phyloP scores from a whole-genome alignment of 1,284 basidiomycete genomes.

The Athelia sp. region DNA sequence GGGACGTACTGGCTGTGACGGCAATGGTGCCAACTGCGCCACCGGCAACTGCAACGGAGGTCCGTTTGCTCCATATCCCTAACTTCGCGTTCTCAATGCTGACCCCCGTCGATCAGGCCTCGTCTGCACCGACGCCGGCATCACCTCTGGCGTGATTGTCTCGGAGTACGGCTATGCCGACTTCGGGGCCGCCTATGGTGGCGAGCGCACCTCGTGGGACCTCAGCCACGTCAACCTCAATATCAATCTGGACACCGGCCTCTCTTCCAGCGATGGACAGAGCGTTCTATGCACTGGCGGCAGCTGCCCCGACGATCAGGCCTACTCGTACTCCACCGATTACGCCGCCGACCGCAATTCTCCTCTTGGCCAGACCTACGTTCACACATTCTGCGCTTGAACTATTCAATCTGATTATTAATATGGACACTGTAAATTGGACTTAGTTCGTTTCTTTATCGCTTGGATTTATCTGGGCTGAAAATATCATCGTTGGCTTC shows the following conservation, averaged over 20 bases:
- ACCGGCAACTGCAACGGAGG: slow-evolving; percentile 11
- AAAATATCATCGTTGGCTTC: no score
- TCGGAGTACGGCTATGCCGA: slow-evolving; percentile 13
- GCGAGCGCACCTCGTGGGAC: slow-evolving; percentile 13
- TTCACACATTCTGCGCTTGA: slow-evolving; percentile 4
- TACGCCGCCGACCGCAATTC: slow-evolving; percentile 20
- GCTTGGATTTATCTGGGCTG: no score
- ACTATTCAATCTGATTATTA: background rate
- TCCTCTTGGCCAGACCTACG: slow-evolving; percentile 4
- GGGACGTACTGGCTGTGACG: slow-evolving; percentile 13
- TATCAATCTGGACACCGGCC: slow-evolving; percentile 11
- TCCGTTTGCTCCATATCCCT: background rate
- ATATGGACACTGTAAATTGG: no score
- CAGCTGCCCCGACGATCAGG: slow-evolving; percentile 9
- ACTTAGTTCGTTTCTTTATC: no score
- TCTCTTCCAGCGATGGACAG: slow-evolving; percentile 10
- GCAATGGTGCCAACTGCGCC: slow-evolving; percentile 10
- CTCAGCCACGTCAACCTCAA: slow-evolving; percentile 6
- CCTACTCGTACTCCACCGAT: slow-evolving; percentile 11
- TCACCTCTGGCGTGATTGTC: slow-evolving; percentile 10
- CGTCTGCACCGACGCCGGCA: slow-evolving; percentile 13
- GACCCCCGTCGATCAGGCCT: slow-evolving; percentile 5
- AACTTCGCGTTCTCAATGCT: background rate
- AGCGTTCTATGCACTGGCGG: slow-evolving; percentile 6
- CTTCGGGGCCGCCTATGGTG: slow-evolving; percentile 10